These are phyloP conservation scores for Colletotrichum sp. DNA, from an alignment of 2,329 filamentous ascomycete species.

Conservation along the genomic window DNA sequence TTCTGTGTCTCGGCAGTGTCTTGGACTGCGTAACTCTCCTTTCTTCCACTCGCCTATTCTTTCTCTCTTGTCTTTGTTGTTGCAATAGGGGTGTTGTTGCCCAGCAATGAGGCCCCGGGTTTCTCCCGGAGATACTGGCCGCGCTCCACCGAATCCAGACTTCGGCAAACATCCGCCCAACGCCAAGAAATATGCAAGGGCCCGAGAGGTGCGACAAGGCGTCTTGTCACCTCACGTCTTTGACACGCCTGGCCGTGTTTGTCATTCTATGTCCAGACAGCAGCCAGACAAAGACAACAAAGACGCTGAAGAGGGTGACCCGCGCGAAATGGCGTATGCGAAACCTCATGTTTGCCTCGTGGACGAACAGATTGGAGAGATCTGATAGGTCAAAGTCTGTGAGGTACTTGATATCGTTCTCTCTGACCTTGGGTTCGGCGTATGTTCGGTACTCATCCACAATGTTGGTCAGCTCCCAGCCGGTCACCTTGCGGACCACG, in stretches of 20 bases:
- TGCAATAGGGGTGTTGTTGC: background rate
- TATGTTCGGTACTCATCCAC: conserved; percentile 77
- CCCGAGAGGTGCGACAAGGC: background rate
- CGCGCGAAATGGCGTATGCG: conserved; percentile 44
- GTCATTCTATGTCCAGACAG: conserved; percentile 39
- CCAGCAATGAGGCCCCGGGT: background rate
- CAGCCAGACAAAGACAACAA: conserved; percentile 49
- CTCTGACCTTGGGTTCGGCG: conserved; percentile 64
- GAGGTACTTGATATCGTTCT: conserved; percentile 66
- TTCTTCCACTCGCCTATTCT: background rate
- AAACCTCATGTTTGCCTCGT: conserved; percentile 26
- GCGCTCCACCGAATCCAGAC: background rate
- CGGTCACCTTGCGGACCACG: conserved; percentile 74
- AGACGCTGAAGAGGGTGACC: conserved; percentile 45
- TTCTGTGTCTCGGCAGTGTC: background rate
- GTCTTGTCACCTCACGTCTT: conserved; percentile 4
- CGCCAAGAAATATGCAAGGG: conserved; percentile 10
- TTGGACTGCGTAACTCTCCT: background rate
- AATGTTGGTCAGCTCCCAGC: conserved; percentile 67
- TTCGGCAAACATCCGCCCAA: background rate
- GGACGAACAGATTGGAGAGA: conserved; percentile 42
- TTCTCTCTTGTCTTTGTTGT: background rate
- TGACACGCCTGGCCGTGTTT: conserved; percentile 14
- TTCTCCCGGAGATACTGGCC: background rate
- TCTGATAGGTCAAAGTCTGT: conserved; percentile 48